phyloP scores from a whole-genome alignment of 163 green algal genomes.

The Scenedesmus sp. region DNA sequence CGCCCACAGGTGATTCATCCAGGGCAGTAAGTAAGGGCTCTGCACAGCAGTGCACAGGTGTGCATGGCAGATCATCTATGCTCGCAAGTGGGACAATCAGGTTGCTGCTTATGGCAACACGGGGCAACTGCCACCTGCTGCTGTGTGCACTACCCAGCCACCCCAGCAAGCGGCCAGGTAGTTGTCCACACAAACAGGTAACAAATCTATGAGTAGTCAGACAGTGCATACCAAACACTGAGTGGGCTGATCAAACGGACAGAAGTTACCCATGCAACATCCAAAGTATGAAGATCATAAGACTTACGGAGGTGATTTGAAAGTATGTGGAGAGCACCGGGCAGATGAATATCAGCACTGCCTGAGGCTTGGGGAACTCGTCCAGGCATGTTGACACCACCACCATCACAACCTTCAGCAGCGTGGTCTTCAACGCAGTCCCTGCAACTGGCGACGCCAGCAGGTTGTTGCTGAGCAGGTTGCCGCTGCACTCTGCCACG shows the following conservation, averaged over 20 bases:
- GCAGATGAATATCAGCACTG: conserved; percentile 46
- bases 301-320: conserved; percentile 33
- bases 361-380: conserved; percentile 3
- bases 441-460: conserved; percentile 50
- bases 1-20: conserved; percentile 54
- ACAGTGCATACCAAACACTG: no score
- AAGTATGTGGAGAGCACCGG: conserved; percentile 32
- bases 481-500: conserved; percentile 53
- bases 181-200: no score
- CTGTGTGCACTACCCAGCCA: no score
- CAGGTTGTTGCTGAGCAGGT: conserved; percentile 42
- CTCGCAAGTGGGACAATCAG: not conserved
- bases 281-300: not conserved
- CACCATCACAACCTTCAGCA: conserved; percentile 53
- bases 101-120: no score
- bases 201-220: no score
- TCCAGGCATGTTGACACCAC: conserved; percentile 34
- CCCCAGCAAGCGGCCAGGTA: no score
- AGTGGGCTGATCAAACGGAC: no score
- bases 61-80: not conserved
- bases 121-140: no score
- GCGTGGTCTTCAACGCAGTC: conserved; percentile 55
- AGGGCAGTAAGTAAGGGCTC: conserved; percentile 49
- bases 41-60: not conserved
- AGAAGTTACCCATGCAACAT: no score